These are phyloP conservation scores for Vigna angularis DNA, from an alignment of 306 rosid genomes.

Conservation along the genomic window DNA sequence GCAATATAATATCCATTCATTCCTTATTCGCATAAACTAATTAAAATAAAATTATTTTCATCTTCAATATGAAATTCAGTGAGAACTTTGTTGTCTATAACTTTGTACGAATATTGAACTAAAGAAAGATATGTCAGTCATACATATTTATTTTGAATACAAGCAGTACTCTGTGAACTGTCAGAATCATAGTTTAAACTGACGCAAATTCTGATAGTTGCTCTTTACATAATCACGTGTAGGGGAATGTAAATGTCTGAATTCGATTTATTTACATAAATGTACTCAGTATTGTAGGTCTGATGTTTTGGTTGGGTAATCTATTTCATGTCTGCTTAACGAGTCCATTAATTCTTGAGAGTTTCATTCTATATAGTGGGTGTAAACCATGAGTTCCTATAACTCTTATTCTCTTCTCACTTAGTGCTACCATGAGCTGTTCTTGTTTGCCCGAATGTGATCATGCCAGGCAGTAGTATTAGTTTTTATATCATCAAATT, in stretches of 20 bases:
- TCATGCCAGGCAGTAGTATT: background rate
- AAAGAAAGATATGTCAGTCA: no score
- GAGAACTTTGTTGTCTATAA: no score
- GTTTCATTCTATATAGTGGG: background rate
- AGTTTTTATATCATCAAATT: background rate
- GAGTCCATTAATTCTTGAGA: background rate
- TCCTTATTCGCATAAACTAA: background rate
- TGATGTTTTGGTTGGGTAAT: background rate
- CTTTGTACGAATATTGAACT: no score
- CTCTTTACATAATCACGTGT: conserved; percentile 4
- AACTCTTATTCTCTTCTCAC: background rate
- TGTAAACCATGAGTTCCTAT: background rate
- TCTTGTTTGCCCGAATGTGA: background rate
- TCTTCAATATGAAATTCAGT: no score
- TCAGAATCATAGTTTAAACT: conserved; percentile 3
- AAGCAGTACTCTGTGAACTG: background rate
- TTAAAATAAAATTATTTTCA: no score
- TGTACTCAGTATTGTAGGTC: background rate
- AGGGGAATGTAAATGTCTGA: conserved; percentile 14
- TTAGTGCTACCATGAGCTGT: background rate
- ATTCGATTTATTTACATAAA: background rate
- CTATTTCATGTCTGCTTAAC: background rate
- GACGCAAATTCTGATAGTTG: background rate
- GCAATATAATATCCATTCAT: background rate
- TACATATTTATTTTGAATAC: no score